A percentile compares a stretch with the other conserved stretches of the same genome.
Conservation (phyloP, 345 rosid species). For the Euphorbia pulcherrima region DNA sequence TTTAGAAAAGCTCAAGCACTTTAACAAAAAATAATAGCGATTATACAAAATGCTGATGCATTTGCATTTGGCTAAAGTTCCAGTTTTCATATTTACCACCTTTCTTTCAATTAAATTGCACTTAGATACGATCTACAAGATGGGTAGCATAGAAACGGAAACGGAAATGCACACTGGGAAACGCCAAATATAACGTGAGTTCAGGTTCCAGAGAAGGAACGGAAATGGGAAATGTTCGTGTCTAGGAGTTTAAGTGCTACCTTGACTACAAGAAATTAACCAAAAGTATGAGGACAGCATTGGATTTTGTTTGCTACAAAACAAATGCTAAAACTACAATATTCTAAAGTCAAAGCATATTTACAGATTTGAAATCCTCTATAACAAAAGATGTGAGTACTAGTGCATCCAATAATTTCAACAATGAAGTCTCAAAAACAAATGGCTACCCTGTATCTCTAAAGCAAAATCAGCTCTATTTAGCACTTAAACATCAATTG, state of each 20-base stretch:
- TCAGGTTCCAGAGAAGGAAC: no score
- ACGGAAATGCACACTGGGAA: no score
- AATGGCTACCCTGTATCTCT: neutral
- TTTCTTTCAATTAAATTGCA: neutral
- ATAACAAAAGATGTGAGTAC: neutral
- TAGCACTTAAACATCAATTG: neutral
- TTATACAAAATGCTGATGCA: neutral
- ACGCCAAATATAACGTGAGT: no score
- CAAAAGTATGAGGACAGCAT: neutral
- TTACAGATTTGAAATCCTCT: neutral
- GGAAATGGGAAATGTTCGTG: no score
- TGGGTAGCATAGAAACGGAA: no score
- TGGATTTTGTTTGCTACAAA: neutral
- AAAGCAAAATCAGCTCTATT: neutral
- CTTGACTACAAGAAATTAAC: neutral
- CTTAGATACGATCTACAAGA: neutral
- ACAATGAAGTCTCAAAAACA: neutral
- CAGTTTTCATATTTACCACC: neutral
- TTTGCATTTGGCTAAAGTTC: neutral
- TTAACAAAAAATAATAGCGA: neutral
- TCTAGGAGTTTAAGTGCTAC: no score
- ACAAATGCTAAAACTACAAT: neutral
- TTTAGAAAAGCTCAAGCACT: neutral
- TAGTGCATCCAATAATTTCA: neutral
- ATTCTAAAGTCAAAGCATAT: neutral